phyloP scores from a whole-genome alignment of 2,329 filamentous ascomycete species.

The Emmonsiellopsis sp. region DNA sequence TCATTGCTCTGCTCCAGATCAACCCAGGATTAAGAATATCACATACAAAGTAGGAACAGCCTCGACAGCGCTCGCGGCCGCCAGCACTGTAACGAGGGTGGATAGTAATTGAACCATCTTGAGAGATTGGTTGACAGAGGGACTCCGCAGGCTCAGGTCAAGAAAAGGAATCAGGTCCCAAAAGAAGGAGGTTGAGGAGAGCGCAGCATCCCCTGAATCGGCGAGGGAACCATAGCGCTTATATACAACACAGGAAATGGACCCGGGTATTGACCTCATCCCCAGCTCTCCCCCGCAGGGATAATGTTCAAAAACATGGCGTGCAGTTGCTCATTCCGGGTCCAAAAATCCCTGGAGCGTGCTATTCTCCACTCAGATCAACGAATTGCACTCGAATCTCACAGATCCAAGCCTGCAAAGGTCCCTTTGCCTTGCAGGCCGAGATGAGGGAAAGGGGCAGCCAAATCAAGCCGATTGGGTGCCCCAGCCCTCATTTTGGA shows the following conservation, averaged over 20 bases:
- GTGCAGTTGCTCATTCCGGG: not conserved
- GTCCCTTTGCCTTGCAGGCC: not conserved
- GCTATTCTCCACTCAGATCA: not conserved
- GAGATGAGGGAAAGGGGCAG: not conserved
- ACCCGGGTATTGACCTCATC: too few relatives aligned
- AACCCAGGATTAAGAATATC: not conserved
- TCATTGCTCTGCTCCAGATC: not conserved
- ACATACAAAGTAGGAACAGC: constrained; percentile 18
- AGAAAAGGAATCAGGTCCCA: not conserved
- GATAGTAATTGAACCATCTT: constrained; percentile 15
- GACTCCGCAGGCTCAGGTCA: not conserved
- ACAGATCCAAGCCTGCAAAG: too few relatives aligned
- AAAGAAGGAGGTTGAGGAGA: not conserved
- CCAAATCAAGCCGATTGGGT: too few relatives aligned
- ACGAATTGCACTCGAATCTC: too few relatives aligned
- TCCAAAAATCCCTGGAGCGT: not conserved
- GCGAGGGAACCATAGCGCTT: not conserved
- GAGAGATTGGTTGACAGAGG: not conserved
- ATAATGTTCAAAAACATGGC: not conserved
- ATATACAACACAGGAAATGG: too few relatives aligned
- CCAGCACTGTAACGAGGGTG: constrained; percentile 14
- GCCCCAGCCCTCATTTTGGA: not conserved
- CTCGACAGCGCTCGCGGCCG: constrained; percentile 7
- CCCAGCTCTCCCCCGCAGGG: not conserved
- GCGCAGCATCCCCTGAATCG: not conserved